Conservation (phyloP, 495 filamentous ascomycete species). For the Aspergillus ellipticus region DNA sequence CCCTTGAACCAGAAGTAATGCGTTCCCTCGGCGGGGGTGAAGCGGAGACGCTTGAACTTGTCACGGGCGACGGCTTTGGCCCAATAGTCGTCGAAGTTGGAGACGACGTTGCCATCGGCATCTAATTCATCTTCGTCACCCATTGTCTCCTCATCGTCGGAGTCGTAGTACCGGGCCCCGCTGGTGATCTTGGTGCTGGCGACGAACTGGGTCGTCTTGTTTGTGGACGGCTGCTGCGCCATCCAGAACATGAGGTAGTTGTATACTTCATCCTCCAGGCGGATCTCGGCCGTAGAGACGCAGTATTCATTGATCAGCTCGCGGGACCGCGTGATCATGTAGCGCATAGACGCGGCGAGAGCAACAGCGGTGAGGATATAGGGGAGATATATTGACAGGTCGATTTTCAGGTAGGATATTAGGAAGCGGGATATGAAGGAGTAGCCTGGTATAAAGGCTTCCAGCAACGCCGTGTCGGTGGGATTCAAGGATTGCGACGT, state of each 20-base stretch:
- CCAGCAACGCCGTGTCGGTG: constrained; percentile 52
- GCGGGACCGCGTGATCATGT: constrained; percentile 42
- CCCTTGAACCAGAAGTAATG: constrained; percentile 65
- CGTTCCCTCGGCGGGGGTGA: constrained; percentile 60
- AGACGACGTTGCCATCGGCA: constrained; percentile 21
- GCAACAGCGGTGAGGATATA: constrained; percentile 49
- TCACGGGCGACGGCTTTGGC: constrained; percentile 40
- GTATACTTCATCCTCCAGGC: constrained; percentile 65
- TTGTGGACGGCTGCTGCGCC: constrained; percentile 55
- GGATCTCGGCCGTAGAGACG: constrained; percentile 58
- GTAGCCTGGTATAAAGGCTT: constrained; percentile 73
- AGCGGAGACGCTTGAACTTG: constrained; percentile 58
- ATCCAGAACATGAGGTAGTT: constrained; percentile 70
- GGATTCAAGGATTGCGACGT: constrained; percentile 10
- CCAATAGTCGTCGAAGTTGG: constrained; percentile 42
- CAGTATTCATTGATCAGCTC: constrained; percentile 28
- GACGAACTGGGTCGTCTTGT: constrained; percentile 55
- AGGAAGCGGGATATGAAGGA: constrained; percentile 58
- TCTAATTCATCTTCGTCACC: constrained; percentile 36
- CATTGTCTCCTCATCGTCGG: constrained; percentile 37
- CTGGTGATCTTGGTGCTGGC: constrained; percentile 56
- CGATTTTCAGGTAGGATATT: constrained; percentile 60
- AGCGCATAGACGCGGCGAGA: constrained; percentile 48
- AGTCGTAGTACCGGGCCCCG: constrained; percentile 41
- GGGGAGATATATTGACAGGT: constrained; percentile 68